Conservation (phyloP, 192 early-diverging fungal genomes). For the Backusella liffmaniae region DNA sequence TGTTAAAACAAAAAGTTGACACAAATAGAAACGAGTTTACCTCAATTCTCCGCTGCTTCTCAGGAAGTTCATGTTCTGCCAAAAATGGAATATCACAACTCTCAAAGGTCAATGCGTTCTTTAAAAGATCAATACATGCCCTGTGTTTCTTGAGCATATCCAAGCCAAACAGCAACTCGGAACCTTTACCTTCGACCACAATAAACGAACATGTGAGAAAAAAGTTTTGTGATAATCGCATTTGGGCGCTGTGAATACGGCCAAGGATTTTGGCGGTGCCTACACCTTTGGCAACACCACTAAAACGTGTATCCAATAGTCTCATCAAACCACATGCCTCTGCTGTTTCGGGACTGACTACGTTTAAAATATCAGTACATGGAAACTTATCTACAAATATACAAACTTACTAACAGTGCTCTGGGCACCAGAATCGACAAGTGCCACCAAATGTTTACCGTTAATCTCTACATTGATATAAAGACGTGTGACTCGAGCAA, state of each 20-base stretch:
- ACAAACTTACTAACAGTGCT: slow-evolving; percentile 75
- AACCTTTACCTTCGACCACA: slow-evolving; percentile 90
- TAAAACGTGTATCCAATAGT: slow-evolving; percentile 84
- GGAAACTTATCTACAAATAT: too few relatives aligned
- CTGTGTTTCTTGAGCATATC: slow-evolving; percentile 92
- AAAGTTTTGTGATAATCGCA: slow-evolving; percentile 75
- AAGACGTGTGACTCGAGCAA: slow-evolving; percentile 87
- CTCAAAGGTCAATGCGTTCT: slow-evolving; percentile 79
- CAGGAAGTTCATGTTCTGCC: slow-evolving; percentile 89
- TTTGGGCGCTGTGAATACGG: slow-evolving; percentile 86
- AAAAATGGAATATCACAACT: slow-evolving; percentile 82
- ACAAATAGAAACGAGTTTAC: background rate
- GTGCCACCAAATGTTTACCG: slow-evolving; percentile 82
- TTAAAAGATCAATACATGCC: slow-evolving; percentile 88
- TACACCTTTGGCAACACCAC: slow-evolving; percentile 90
- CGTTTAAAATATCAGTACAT: too few relatives aligned
- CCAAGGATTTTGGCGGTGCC: slow-evolving; percentile 97
- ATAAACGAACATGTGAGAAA: slow-evolving; percentile 87
- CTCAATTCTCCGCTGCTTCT: slow-evolving; percentile 46
- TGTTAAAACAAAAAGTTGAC: background rate
- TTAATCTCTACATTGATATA: slow-evolving; percentile 92
- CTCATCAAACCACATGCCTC: slow-evolving; percentile 84
- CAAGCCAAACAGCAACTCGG: slow-evolving; percentile 90
- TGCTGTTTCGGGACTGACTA: slow-evolving; percentile 63
- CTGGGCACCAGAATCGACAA: slow-evolving; percentile 98